A percentile compares a stretch with the other conserved stretches of the same genome.
phyloP scores from a whole-genome alignment of 148 eudicot genomes.

The Rhododendron molle region DNA sequence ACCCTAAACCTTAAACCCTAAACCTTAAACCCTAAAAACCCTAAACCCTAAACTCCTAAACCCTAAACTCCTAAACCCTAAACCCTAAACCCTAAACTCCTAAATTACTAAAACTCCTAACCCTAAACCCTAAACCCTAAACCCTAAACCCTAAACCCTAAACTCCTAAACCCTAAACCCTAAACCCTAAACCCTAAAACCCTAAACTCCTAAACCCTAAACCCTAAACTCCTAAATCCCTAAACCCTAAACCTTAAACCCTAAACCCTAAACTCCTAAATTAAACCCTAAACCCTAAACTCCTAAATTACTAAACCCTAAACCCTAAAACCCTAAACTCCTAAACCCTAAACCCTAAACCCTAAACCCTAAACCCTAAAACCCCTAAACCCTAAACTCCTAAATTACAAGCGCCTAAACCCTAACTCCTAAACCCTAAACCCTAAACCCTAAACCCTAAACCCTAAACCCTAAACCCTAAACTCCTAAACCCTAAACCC shows the following conservation, averaged over 20 bases:
- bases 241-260: constrained; percentile 6
- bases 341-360: too few species aligned
- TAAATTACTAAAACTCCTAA: background rate
- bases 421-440: too few species aligned
- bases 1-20: background rate
- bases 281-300: too few species aligned
- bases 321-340: too few species aligned
- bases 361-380: too few species aligned
- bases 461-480: too few species aligned
- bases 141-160: constrained; percentile 15
- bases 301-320: too few species aligned
- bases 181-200: background rate
- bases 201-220: constrained; percentile 10
- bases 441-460: too few species aligned
- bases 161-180: constrained; percentile 17
- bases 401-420: too few species aligned
- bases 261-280: too few species aligned
- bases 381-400: too few species aligned
- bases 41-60: constrained; percentile 22
- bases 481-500: too few species aligned
- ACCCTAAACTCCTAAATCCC: constrained; percentile 1
- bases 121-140: constrained; percentile 16
- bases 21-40: constrained; percentile 11
- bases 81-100: constrained; percentile 13
- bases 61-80: constrained; percentile 19